Conservation (phyloP, 2,329 filamentous ascomycete species). For the Aureobasidium sp. region DNA sequence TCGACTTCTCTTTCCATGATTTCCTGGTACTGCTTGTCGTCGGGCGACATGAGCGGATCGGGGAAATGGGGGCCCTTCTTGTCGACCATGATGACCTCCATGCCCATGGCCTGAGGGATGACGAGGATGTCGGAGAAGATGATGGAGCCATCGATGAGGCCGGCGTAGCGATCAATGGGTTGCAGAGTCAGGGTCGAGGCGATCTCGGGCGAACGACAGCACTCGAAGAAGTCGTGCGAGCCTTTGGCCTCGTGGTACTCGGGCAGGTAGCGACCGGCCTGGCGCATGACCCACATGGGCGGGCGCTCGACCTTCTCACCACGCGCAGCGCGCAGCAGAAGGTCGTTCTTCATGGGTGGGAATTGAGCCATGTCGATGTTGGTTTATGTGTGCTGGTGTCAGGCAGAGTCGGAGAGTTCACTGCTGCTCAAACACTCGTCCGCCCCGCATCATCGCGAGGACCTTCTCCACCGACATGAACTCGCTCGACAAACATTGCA, state of each 20-base stretch:
- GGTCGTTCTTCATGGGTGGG: slow-evolving; percentile 81
- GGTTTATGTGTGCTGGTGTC: not conserved
- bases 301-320: slow-evolving; percentile 91
- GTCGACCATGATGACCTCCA: slow-evolving; percentile 97
- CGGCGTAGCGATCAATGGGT: slow-evolving; percentile 83
- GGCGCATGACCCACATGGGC: slow-evolving; percentile 98
- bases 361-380: slow-evolving; percentile 45
- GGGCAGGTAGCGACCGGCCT: slow-evolving; percentile 94
- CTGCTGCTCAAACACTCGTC: no score
- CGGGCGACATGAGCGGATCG: slow-evolving; percentile 66
- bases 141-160: slow-evolving; percentile 90
- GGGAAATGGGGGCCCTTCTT: slow-evolving; percentile 96
- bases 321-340: slow-evolving; percentile 81
- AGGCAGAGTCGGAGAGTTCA: not conserved
- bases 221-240: slow-evolving; percentile 88
- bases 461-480: not conserved
- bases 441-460: no score
- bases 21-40: slow-evolving; percentile 73
- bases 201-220: slow-evolving; percentile 87
- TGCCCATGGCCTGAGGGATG: slow-evolving; percentile 94
- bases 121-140: slow-evolving; percentile 99
- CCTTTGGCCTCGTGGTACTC: slow-evolving; percentile 97
- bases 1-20: slow-evolving; percentile 73
- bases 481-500: not conserved
- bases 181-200: slow-evolving; percentile 90